Conservation (phyloP, 139 green algal species). For the Asterochloris sp. region DNA sequence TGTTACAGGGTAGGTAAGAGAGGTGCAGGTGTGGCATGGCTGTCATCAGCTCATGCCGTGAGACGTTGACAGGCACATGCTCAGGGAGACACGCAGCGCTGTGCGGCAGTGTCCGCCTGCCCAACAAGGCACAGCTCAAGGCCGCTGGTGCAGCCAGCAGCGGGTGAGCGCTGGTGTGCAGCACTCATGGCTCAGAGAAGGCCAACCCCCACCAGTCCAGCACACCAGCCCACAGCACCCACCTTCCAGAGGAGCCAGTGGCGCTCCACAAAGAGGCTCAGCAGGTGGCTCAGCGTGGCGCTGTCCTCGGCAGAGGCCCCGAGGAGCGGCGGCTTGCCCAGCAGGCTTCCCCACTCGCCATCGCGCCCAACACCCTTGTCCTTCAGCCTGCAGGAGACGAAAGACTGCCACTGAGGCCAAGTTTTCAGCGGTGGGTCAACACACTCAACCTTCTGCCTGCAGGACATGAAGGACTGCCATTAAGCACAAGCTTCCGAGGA, state of each 20-base stretch:
- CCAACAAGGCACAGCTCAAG: too few species aligned
- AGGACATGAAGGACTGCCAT: too few species aligned
- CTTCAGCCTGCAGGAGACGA: conserved; percentile 48
- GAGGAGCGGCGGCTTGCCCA: conserved; percentile 53
- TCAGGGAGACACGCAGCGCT: too few species aligned
- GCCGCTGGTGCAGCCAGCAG: too few species aligned
- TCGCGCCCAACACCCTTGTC: conserved; percentile 52
- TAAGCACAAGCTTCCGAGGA: not conserved
- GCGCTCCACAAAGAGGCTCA: conserved; percentile 81
- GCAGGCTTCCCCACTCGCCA: conserved; percentile 50
- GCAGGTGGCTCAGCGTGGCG: conserved; percentile 70
- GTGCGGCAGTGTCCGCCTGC: too few species aligned
- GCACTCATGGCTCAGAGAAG: not conserved
- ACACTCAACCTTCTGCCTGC: too few species aligned
- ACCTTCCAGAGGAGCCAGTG: conserved; percentile 83
- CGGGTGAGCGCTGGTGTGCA: too few species aligned
- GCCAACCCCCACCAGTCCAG: not conserved
- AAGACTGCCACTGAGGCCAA: not conserved
- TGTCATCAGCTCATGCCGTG: too few species aligned
- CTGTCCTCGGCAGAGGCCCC: conserved; percentile 45
- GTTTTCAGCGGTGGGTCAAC: too few species aligned
- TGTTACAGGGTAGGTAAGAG: too few species aligned
- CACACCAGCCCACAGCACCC: not conserved
- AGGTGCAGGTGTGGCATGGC: too few species aligned
- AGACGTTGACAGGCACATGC: too few species aligned